phyloP scores from a whole-genome alignment of 495 filamentous ascomycete genomes.

The Tuber melanosporum region DNA sequence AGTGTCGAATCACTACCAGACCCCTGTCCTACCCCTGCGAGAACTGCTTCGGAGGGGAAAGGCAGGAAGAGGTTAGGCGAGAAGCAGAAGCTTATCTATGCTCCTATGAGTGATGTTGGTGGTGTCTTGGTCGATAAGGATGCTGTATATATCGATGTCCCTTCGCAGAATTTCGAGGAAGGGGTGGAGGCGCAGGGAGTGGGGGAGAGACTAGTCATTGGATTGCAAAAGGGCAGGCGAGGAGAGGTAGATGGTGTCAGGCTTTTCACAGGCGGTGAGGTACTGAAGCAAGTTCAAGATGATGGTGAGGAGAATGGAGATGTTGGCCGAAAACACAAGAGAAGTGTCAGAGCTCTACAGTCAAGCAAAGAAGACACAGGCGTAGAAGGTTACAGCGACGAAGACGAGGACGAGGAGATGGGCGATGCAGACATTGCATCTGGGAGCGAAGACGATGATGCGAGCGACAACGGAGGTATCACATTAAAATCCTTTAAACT shows the following conservation, averaged over 20 bases:
- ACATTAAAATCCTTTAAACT: slow-evolving; percentile 47
- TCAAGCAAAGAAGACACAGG: slow-evolving; percentile 48
- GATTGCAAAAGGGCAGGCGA: slow-evolving; percentile 73
- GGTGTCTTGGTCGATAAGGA: slow-evolving; percentile 79
- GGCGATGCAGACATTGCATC: slow-evolving; percentile 58
- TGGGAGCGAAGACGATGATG: slow-evolving; percentile 52
- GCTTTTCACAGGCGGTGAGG: slow-evolving; percentile 70
- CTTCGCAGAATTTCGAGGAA: slow-evolving; percentile 68
- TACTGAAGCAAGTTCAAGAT: slow-evolving; percentile 57
- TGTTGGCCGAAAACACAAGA: slow-evolving; percentile 62
- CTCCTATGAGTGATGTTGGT: slow-evolving; percentile 95
- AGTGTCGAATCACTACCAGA: slow-evolving; percentile 81
- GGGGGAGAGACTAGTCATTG: slow-evolving; percentile 87
- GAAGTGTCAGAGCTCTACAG: slow-evolving; percentile 60
- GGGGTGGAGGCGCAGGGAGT: slow-evolving; percentile 66
- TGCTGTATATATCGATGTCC: slow-evolving; percentile 72
- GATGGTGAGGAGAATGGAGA: slow-evolving; percentile 50
- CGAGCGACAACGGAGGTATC: slow-evolving; percentile 49
- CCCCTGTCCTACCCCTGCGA: slow-evolving; percentile 87
- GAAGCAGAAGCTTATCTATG: slow-evolving; percentile 91
- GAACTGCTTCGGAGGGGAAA: slow-evolving; percentile 80
- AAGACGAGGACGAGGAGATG: slow-evolving; percentile 50
- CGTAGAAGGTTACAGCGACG: slow-evolving; percentile 41
- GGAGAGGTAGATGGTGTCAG: slow-evolving; percentile 78
- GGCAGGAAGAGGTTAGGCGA: slow-evolving; percentile 73